Percentiles rank a stretch among this genome's conserved stretches.
Evolutionary conservation across 495 filamentous ascomycete genomes (phyloP).

Genomic region (Penicillium canescens): DNA sequence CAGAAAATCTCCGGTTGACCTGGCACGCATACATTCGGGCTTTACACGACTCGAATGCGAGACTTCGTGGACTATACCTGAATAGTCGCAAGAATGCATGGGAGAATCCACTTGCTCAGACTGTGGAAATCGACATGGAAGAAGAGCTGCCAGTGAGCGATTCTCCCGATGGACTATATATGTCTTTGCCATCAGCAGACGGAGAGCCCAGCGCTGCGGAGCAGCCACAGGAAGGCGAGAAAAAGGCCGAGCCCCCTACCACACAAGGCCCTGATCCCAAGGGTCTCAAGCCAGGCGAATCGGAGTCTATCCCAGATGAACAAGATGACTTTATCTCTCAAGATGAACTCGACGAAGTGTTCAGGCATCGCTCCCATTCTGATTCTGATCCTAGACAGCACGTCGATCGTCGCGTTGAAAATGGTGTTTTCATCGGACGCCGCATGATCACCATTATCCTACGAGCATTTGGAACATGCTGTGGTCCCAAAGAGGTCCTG

Average conservation of each 20-base stretch:
- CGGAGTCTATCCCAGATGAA: background rate
- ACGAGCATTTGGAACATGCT: conserved; percentile 44
- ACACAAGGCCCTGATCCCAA: background rate
- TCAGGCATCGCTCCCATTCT: conserved; percentile 3
- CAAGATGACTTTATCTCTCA: background rate
- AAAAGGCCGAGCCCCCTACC: background rate
- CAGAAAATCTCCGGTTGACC: conserved; percentile 48
- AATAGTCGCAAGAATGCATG: conserved; percentile 25
- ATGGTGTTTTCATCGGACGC: conserved; percentile 46
- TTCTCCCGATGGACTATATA: conserved; percentile 27
- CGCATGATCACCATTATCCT: conserved; percentile 42
- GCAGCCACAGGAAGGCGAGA: background rate
- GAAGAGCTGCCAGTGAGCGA: conserved; percentile 8
- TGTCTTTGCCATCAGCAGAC: conserved; percentile 24
- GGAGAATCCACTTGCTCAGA: conserved; percentile 38
- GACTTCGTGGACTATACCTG: conserved; percentile 32
- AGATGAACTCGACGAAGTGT: conserved; percentile 20
- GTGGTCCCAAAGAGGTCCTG: conserved; percentile 35
- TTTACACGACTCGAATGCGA: conserved; percentile 56
- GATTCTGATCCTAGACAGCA: conserved; percentile 14
- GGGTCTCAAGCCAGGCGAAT: background rate
- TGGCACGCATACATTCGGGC: conserved; percentile 49
- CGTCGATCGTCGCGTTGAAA: conserved; percentile 34
- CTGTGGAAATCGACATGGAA: conserved; percentile 4
- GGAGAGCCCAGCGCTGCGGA: background rate